phyloP scores from a whole-genome alignment of 139 green algal genomes.

The Micromonas commoda region DNA sequence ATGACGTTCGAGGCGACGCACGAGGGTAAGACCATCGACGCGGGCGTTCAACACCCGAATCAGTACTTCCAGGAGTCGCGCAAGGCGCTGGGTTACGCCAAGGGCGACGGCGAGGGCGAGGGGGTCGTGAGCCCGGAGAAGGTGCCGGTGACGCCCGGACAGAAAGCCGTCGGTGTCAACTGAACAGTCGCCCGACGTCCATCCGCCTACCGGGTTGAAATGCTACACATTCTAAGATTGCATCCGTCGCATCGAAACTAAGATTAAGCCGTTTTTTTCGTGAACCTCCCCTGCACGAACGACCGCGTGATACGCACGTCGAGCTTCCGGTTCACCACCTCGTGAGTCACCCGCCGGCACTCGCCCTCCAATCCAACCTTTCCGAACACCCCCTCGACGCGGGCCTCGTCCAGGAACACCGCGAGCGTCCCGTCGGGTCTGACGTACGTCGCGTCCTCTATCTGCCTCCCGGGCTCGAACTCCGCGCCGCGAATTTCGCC shows the following conservation, averaged over 20 bases:
- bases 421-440: slow-evolving; percentile 10
- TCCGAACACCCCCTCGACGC: neutral
- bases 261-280: neutral
- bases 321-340: slow-evolving; percentile 13
- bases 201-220: too few relatives aligned
- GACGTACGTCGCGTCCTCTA: neutral
- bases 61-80: slow-evolving; percentile 76
- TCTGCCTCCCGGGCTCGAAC: neutral
- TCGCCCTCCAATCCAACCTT: neutral
- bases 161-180: too few relatives aligned
- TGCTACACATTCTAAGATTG: too few relatives aligned
- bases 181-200: too few relatives aligned
- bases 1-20: slow-evolving; percentile 75
- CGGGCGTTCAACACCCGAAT: slow-evolving; percentile 87
- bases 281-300: slow-evolving; percentile 19
- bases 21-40: slow-evolving; percentile 54
- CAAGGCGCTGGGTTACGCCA: slow-evolving; percentile 17
- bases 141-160: too few relatives aligned
- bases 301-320: neutral
- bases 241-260: too few relatives aligned
- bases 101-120: neutral
- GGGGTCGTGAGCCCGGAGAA: neutral
- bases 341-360: neutral
- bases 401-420: neutral
- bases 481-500: neutral